Base-by-base conservation (phyloP, 108 stramenopile species). In the Nitzschia sp. region DNA sequence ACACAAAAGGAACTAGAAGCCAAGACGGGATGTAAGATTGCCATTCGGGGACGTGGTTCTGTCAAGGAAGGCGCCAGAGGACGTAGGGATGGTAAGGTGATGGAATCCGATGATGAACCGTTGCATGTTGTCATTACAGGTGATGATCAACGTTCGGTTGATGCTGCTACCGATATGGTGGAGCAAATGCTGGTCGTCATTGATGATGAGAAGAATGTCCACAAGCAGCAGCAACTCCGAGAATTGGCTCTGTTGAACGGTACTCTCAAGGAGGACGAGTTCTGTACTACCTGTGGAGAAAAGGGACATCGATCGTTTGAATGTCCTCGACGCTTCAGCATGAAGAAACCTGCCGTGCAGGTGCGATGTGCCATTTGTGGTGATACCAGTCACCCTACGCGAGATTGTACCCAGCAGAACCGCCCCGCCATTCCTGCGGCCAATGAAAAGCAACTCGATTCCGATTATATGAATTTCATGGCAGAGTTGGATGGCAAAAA, bases 231-330 rank as follows among this genome's bases (percentile, higher is more conserved):
- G 41, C 98, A 99, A 73, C 83, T 98, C 57, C 72, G 95, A 14
- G 95, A 99, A 67, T 80, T 98, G 57, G 99, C 99, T 7, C 76
- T 98, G 44, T 83, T 99, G 82, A 99, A 99, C 78, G 99, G 99
- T 48, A 99, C 99, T 2, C 72, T 97, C 51, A 96, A 97, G 69
- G 97, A 98, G 55, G 95, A 98, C 53, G 95, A 96, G 71, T 97
- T 88, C 83, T 99, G 98, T 84, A 81, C 79, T 53, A 84, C 97
- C 37, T 99, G 98, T 82, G 98, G 86, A 0, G 95, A 98, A 76
- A 92, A 96, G 80, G 98, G 98, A 19, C 98, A 99, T 74, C 85
- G 89, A 17, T 79, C 95, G 40, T 99, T 90, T 72, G 97, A 98
- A 69, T 98, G 97, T 78, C 97, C 97, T 3, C 86, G 86, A 44